These are phyloP conservation scores for Cucurbita maxima DNA, from an alignment of 306 rosid species.

Conservation along the genomic window DNA sequence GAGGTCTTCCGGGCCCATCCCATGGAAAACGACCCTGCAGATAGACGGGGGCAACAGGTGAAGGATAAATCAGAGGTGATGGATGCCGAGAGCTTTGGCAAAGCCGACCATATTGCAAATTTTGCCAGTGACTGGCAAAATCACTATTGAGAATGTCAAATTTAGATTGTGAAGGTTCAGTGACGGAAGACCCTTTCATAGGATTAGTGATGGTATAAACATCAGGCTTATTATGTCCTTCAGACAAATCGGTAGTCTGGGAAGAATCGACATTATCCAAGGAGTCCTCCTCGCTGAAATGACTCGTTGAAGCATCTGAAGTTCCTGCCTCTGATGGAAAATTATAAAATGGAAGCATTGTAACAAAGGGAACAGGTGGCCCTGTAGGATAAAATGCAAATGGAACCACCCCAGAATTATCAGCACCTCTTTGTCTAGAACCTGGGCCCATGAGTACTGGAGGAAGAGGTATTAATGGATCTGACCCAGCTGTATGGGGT, in stretches of 20 bases:
- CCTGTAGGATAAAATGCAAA: slow-evolving; percentile 80
- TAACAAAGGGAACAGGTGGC: slow-evolving; percentile 87
- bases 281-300: slow-evolving; percentile 47
- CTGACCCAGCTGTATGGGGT: slow-evolving; percentile 67
- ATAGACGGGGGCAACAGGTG: slow-evolving; percentile 60
- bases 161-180: slow-evolving; percentile 37
- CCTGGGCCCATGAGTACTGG: slow-evolving; percentile 63
- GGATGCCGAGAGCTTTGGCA: slow-evolving; percentile 51
- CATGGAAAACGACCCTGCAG: slow-evolving; percentile 71
- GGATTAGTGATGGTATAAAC: slow-evolving; percentile 34
- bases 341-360: slow-evolving; percentile 65
- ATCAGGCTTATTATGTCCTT: slow-evolving; percentile 41
- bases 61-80: slow-evolving; percentile 35
- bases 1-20: slow-evolving; percentile 96
- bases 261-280: slow-evolving; percentile 46
- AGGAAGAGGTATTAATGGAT: slow-evolving; percentile 38
- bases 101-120: slow-evolving; percentile 61
- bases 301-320: slow-evolving; percentile 49
- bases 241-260: slow-evolving; percentile 46
- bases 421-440: slow-evolving; percentile 52
- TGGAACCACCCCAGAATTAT: slow-evolving; percentile 47
- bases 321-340: slow-evolving; percentile 42
- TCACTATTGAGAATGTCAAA: slow-evolving; percentile 80
- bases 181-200: slow-evolving; percentile 25
- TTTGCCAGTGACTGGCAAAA: slow-evolving; percentile 68